Evolutionary conservation across 2,329 filamentous ascomycete species (phyloP).

Genomic region (Diplodia sapinea): DNA sequence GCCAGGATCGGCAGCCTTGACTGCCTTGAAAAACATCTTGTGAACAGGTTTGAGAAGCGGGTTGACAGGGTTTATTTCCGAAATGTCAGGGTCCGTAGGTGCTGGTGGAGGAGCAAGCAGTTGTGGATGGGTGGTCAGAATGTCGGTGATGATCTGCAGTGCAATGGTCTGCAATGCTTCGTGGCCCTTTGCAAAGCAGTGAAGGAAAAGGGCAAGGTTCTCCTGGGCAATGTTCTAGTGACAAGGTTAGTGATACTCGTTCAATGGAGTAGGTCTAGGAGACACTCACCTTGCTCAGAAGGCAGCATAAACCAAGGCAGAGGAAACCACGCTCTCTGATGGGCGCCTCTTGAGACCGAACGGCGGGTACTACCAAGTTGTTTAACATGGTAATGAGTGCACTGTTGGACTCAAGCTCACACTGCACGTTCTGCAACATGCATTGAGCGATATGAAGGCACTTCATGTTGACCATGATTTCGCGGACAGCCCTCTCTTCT

Average conservation of each 20-base stretch:
- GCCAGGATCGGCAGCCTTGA: slow-evolving; percentile 62
- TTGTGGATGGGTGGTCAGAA: slow-evolving; percentile 85
- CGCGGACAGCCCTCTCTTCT: slow-evolving; percentile 73
- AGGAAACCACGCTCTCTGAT: slow-evolving; percentile 89
- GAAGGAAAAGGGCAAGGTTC: slow-evolving; percentile 90
- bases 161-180: slow-evolving; percentile 87
- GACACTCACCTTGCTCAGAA: slow-evolving; percentile 76
- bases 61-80: slow-evolving; percentile 43
- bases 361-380: slow-evolving; percentile 92
- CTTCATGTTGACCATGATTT: slow-evolving; percentile 98
- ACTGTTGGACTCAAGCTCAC: slow-evolving; percentile 84
- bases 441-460: slow-evolving; percentile 96
- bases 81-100: slow-evolving; percentile 41
- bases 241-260: background rate
- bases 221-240: slow-evolving; percentile 79
- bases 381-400: slow-evolving; percentile 98
- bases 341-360: slow-evolving; percentile 88
- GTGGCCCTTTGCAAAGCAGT: slow-evolving; percentile 94
- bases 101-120: slow-evolving; percentile 63
- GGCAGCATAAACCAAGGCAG: slow-evolving; percentile 86
- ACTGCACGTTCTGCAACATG: slow-evolving; percentile 92
- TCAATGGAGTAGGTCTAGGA: background rate
- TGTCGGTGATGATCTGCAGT: slow-evolving; percentile 89
- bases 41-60: slow-evolving; percentile 67
- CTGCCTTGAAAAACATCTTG: slow-evolving; percentile 83